These are phyloP conservation scores for Fraxinus baroniana DNA, from an alignment of 305 asterid species.

Conservation along the genomic window DNA sequence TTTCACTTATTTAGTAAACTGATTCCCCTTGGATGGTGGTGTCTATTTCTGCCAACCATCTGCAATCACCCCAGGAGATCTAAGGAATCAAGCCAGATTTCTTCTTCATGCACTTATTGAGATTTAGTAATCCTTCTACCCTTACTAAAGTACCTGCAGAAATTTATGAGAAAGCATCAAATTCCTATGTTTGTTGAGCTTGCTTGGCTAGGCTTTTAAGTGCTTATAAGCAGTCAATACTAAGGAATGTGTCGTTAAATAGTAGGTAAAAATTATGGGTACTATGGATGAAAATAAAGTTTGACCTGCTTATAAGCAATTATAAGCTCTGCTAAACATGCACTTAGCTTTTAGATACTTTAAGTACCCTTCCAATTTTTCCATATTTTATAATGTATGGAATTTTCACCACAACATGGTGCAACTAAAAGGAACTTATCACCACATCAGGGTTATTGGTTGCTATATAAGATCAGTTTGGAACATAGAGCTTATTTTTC, in stretches of 20 bases:
- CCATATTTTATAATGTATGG: background rate
- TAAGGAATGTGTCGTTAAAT: background rate
- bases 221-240: background rate
- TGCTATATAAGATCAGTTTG: background rate
- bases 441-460: background rate
- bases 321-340: background rate
- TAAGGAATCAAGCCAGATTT: background rate
- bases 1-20: background rate
- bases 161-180: background rate
- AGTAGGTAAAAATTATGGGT: background rate
- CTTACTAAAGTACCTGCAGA: background rate
- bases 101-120: background rate
- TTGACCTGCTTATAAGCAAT: background rate
- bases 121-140: background rate
- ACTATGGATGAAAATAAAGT: background rate
- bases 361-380: background rate
- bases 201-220: background rate
- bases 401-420: background rate
- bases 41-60: background rate
- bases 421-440: background rate
- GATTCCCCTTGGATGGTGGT: background rate
- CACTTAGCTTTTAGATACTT: background rate
- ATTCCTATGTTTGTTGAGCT: background rate
- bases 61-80: background rate
- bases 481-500: background rate